A percentile compares a stretch with the other conserved stretches of the same genome.
phyloP scores from a whole-genome alignment of 2,329 filamentous ascomycete species.

The Xylariaceae sp. region DNA sequence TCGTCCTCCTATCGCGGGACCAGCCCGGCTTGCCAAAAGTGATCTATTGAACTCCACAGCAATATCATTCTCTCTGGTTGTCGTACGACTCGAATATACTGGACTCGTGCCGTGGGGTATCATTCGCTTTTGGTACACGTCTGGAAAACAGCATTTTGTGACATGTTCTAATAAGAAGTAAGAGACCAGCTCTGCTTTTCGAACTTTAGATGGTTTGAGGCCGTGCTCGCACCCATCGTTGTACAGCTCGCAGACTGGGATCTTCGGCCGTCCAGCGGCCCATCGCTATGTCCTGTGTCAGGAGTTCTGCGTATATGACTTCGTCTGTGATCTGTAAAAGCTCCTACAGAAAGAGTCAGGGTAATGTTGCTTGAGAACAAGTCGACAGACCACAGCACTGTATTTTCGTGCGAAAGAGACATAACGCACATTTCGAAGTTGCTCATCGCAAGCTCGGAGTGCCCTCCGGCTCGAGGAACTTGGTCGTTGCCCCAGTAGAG shows the following conservation, averaged over 20 bases:
- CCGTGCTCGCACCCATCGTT: slow-evolving; percentile 54
- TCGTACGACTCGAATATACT: slow-evolving; percentile 1
- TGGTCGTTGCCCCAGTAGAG: slow-evolving; percentile 51
- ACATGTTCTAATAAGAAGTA: neutral
- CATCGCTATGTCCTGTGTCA: slow-evolving; percentile 48
- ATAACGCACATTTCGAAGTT: slow-evolving; percentile 51
- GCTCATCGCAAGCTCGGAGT: slow-evolving; percentile 52
- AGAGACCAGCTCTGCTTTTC: no score
- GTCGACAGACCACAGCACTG: slow-evolving; percentile 3
- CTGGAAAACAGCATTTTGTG: slow-evolving; percentile 1
- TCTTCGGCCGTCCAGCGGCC: slow-evolving; percentile 63
- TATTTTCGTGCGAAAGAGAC: slow-evolving; percentile 5
- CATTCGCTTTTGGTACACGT: slow-evolving; percentile 4
- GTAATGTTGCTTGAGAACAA: neutral
- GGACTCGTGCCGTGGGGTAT: slow-evolving; percentile 3
- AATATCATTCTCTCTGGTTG: neutral
- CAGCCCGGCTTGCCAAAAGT: slow-evolving; percentile 3
- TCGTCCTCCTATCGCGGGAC: neutral
- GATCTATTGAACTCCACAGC: neutral
- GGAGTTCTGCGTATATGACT: slow-evolving; percentile 52
- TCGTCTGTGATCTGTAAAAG: slow-evolving; percentile 57
- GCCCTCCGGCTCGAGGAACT: slow-evolving; percentile 44
- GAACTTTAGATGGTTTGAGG: slow-evolving; percentile 19
- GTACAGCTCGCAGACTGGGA: slow-evolving; percentile 53
- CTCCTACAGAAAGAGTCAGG: slow-evolving; percentile 41